phyloP scores from a whole-genome alignment of 139 green algal species.

The Coelastrella sp. region DNA sequence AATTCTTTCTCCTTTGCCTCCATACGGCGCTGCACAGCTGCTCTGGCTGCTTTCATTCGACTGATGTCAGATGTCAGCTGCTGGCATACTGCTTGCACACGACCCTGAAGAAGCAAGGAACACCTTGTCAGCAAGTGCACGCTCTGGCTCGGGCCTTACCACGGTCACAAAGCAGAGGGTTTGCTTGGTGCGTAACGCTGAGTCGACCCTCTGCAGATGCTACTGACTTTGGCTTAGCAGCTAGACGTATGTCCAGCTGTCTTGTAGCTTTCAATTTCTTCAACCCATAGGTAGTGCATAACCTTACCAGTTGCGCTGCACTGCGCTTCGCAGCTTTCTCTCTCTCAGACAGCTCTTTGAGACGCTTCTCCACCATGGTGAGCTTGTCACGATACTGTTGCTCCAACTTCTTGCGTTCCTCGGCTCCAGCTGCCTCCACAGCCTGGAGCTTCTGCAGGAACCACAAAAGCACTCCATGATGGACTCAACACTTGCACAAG shows the following conservation, averaged over 20 bases:
- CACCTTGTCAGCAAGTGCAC: too few species aligned
- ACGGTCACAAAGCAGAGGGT: too few species aligned
- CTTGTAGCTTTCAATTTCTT: background rate
- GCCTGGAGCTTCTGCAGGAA: slow-evolving; percentile 69
- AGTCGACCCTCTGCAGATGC: too few species aligned
- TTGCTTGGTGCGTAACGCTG: too few species aligned
- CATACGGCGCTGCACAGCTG: slow-evolving; percentile 51
- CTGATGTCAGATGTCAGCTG: slow-evolving; percentile 83
- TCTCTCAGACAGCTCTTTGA: slow-evolving; percentile 60
- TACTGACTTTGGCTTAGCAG: too few species aligned
- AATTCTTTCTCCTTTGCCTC: slow-evolving; percentile 57
- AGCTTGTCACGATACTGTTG: slow-evolving; percentile 77
- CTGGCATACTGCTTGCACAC: slow-evolving; percentile 51
- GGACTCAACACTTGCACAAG: too few species aligned
- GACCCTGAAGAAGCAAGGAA: slow-evolving; percentile 31
- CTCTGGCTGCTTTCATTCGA: slow-evolving; percentile 86
- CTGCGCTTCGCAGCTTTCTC: slow-evolving; percentile 34
- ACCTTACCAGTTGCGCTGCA: slow-evolving; percentile 41
- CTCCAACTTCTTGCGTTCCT: slow-evolving; percentile 76
- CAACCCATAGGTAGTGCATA: too few species aligned
- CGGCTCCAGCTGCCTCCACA: slow-evolving; percentile 61
- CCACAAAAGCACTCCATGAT: background rate
- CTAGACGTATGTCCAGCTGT: background rate
- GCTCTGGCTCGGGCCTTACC: too few species aligned
- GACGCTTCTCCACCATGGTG: slow-evolving; percentile 61